Evolutionary conservation across 2,329 filamentous ascomycete species (phyloP).

Genomic region (Amylocarpus encephaloides): DNA sequence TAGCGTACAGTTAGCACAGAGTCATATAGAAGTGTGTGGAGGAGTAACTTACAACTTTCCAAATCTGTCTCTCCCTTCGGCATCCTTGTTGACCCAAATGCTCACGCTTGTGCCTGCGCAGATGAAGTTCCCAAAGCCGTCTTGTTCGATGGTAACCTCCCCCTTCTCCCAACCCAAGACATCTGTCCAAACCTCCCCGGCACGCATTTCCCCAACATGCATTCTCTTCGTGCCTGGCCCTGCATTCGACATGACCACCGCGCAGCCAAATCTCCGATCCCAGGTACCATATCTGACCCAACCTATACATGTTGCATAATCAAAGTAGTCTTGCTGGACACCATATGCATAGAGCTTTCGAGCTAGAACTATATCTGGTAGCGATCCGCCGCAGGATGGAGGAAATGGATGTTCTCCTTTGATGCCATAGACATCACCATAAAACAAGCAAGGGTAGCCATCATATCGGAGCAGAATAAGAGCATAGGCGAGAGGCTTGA

Average conservation of each 20-base stretch:
- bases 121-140: slow-evolving; percentile 53
- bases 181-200: slow-evolving; percentile 59
- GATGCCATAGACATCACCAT: slow-evolving; percentile 63
- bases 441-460: slow-evolving; percentile 64
- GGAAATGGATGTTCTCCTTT: slow-evolving; percentile 39
- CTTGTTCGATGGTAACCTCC: slow-evolving; percentile 50
- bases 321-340: slow-evolving; percentile 57
- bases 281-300: slow-evolving; percentile 46
- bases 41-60: slow-evolving; percentile 31
- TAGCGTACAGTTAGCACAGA: slow-evolving; percentile 14
- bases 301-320: slow-evolving; percentile 54
- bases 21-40: not conserved
- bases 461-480: slow-evolving; percentile 61
- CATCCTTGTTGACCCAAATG: slow-evolving; percentile 54
- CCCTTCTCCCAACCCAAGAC: slow-evolving; percentile 48
- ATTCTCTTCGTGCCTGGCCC: slow-evolving; percentile 48
- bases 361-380: slow-evolving; percentile 54
- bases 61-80: slow-evolving; percentile 43
- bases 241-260: slow-evolving; percentile 51
- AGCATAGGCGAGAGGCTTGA: slow-evolving; percentile 66
- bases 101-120: slow-evolving; percentile 48
- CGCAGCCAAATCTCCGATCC: slow-evolving; percentile 44
- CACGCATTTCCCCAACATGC: slow-evolving; percentile 52
- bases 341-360: slow-evolving; percentile 63
- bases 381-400: slow-evolving; percentile 46